Evolutionary conservation across 371 early-diverging fungal genomes (phyloP), one percentile per base, ranked within the genome.

Genomic region (Apophysomyces elegans): DNA sequence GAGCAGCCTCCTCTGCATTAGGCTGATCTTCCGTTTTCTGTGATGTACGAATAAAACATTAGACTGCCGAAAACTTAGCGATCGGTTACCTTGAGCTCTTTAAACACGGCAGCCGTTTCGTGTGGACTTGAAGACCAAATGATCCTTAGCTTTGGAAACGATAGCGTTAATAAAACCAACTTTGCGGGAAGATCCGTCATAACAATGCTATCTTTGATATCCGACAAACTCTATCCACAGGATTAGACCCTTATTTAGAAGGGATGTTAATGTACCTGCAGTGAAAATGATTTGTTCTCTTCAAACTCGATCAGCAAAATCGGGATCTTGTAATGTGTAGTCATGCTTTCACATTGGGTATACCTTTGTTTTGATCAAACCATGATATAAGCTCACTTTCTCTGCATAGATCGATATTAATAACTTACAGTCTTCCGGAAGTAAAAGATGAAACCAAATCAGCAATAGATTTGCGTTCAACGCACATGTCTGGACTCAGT

Each of bases 261-360:
- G 1, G 75, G 64, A 35, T 60, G 62, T 47, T 50, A 32, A 54
- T 37, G 18, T 66, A 81, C 83, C 73, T 85, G 84, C 59, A 95
- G 73, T 39, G 91, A 86, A 67, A 96, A 95, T 14, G 93, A 86
- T 66, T 91, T 93, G 70, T 87, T 86, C 67, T 88, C 79, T 59
- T 96, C 95, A 80, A 99, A 98, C 73, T 99, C 99, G 59, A 99
- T 93, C 64, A 99, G 75, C 36, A 99, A 75, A 12, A 95, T 87
- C 0, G 96, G 94, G 2, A 73, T 81, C 32, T 78, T 75, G 75
- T 99, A 99, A 71, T 94, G 87, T 8, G 80, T 72, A 39, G 81
- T 83, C 97, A 99, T 96, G n/a, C 90, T 90, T 65, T 93, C 94
- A 56, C 88, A 90, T 77, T 99, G 99, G 14, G 87, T 88, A 79